Evolutionary conservation across 169 alveolate species (phyloP).

Genomic region (Plasmodium fragile): DNA sequence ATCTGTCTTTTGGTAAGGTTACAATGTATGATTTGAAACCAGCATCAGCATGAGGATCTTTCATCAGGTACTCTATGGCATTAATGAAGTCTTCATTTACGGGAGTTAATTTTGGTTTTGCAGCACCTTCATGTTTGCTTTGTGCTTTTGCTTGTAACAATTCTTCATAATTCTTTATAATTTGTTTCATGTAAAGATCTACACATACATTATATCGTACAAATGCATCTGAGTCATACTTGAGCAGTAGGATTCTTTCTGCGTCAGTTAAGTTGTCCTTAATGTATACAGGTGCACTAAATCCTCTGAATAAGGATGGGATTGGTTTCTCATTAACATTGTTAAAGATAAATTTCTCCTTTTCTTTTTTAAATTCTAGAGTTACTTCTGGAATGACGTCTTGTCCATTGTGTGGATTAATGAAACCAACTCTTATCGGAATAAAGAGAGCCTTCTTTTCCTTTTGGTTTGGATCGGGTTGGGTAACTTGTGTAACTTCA

Average conservation of each 20-base stretch:
- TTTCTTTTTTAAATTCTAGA: conserved; percentile 85
- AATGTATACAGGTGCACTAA: conserved; percentile 94
- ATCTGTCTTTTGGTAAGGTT: conserved; percentile 57
- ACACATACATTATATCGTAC: conserved; percentile 82
- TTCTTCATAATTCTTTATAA: conserved; percentile 59
- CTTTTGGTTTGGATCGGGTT: conserved; percentile 91
- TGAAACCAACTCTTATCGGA: conserved; percentile 90
- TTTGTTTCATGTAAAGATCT: conserved; percentile 77
- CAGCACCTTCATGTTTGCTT: not conserved
- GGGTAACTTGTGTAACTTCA: conserved; percentile 87
- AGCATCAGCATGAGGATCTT: conserved; percentile 58
- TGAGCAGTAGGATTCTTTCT: conserved; percentile 89
- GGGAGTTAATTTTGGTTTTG: conserved; percentile 31
- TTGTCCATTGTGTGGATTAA: conserved; percentile 83
- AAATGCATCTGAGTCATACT: conserved; percentile 91
- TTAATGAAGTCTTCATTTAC: conserved; percentile 43
- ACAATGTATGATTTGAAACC: conserved; percentile 68
- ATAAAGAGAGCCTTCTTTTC: conserved; percentile 90
- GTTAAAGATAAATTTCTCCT: conserved; percentile 84
- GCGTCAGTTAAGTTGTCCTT: conserved; percentile 87
- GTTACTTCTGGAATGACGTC: conserved; percentile 78
- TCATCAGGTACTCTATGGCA: conserved; percentile 50
- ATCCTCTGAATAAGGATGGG: conserved; percentile 91
- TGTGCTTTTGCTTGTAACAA: conserved; percentile 15
- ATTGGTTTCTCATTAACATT: conserved; percentile 88